phyloP scores from a whole-genome alignment of 208 protist genomes.

The Tetramitus jugosus region DNA sequence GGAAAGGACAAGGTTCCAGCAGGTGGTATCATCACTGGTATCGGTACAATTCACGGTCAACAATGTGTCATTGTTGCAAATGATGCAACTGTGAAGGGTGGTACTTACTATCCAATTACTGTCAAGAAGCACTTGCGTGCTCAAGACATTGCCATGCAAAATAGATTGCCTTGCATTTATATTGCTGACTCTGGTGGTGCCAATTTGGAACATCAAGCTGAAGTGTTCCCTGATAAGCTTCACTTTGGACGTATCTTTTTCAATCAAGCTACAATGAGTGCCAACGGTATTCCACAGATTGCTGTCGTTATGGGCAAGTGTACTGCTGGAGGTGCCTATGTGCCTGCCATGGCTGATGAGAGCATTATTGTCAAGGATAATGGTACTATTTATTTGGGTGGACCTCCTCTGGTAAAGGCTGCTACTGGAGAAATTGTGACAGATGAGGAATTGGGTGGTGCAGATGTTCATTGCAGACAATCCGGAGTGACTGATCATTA shows the following conservation, averaged over 20 bases:
- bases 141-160: conserved; percentile 86
- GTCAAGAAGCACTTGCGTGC: conserved; percentile 94
- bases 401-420: conserved; percentile 81
- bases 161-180: conserved; percentile 90
- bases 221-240: conserved; percentile 86
- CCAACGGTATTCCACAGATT: conserved; percentile 81
- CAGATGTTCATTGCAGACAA: conserved; percentile 74
- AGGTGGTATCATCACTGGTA: conserved; percentile 85
- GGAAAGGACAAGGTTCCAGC: conserved; percentile 61
- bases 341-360: conserved; percentile 89
- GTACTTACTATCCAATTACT: conserved; percentile 93
- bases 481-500: conserved; percentile 84
- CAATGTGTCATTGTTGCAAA: conserved; percentile 92
- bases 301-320: conserved; percentile 94
- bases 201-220: conserved; percentile 76
- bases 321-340: conserved; percentile 90
- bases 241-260: conserved; percentile 96
- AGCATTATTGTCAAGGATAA: conserved; percentile 78
- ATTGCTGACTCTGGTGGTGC: conserved; percentile 86
- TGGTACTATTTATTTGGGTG: conserved; percentile 89
- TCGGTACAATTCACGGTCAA: conserved; percentile 45
- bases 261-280: conserved; percentile 91
- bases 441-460: conserved; percentile 84
- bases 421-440: conserved; percentile 82
- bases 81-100: conserved; percentile 92